These are phyloP conservation scores for Carpinus viminea DNA, from an alignment of 306 rosid genomes.

Conservation along the genomic window DNA sequence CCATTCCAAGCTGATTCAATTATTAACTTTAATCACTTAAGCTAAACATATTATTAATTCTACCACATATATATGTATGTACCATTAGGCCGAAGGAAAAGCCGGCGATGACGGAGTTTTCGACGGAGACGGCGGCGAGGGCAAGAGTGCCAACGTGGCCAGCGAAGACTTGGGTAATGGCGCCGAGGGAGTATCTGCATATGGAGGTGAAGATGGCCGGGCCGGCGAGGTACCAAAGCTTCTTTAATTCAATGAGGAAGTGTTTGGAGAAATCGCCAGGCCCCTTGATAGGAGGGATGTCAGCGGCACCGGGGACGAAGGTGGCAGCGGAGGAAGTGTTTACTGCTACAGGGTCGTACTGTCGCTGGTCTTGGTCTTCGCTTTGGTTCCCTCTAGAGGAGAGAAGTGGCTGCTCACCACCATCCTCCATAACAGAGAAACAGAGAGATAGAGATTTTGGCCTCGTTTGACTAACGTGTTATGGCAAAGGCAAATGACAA, in stretches of 20 bases:
- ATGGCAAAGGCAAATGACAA: too few relatives aligned
- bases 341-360: slow-evolving; percentile 27
- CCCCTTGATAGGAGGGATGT: slow-evolving; percentile 57
- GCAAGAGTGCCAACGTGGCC: slow-evolving; percentile 74
- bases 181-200: slow-evolving; percentile 87
- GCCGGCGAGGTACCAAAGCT: slow-evolving; percentile 89
- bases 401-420: slow-evolving; percentile 27
- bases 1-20: slow-evolving; percentile 74
- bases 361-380: neutral
- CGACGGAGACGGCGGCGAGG: slow-evolving; percentile 85
- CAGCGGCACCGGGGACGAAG: slow-evolving; percentile 51
- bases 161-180: slow-evolving; percentile 76
- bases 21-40: too few relatives aligned
- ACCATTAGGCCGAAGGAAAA: slow-evolving; percentile 83
- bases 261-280: slow-evolving; percentile 42
- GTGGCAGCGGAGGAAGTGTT: slow-evolving; percentile 26
- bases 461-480: too few relatives aligned
- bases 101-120: slow-evolving; percentile 92
- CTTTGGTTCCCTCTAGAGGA: neutral
- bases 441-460: neutral
- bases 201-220: slow-evolving; percentile 85
- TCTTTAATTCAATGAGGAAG: slow-evolving; percentile 58
- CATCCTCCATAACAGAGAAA: slow-evolving; percentile 18
- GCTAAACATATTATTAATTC: too few relatives aligned
- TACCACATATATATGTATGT: neutral